These are phyloP conservation scores for Gastrolobium villosum DNA, from an alignment of 306 rosid species.

Conservation along the genomic window DNA sequence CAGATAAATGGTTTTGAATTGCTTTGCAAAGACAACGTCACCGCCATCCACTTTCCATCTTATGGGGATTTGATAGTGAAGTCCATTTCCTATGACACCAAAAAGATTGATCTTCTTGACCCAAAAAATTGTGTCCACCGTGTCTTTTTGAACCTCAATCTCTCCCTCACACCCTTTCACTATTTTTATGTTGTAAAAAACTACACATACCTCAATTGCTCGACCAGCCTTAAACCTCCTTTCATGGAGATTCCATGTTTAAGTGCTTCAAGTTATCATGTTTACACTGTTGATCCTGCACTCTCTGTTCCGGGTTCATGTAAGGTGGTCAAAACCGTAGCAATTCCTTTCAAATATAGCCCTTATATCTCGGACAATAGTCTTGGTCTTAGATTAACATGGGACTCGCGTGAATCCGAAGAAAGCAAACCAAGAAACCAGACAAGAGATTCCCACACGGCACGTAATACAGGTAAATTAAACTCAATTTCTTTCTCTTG, in stretches of 20 bases:
- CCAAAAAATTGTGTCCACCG: slow-evolving; percentile 66
- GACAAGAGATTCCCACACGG: slow-evolving; percentile 41
- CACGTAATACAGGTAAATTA: slow-evolving; percentile 52
- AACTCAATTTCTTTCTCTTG: slow-evolving; percentile 18
- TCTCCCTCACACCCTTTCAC: slow-evolving; percentile 68
- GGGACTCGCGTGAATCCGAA: slow-evolving; percentile 57
- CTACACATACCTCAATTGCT: slow-evolving; percentile 73
- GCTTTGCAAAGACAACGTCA: slow-evolving; percentile 54
- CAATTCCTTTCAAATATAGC: slow-evolving; percentile 76
- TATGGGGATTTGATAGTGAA: slow-evolving; percentile 66
- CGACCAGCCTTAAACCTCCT: slow-evolving; percentile 44
- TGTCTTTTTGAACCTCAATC: slow-evolving; percentile 78
- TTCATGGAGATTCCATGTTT: slow-evolving; percentile 72
- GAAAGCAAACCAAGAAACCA: slow-evolving; percentile 39
- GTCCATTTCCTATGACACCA: slow-evolving; percentile 73
- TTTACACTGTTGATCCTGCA: slow-evolving; percentile 71
- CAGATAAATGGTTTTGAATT: slow-evolving; percentile 58
- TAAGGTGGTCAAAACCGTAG: slow-evolving; percentile 60
- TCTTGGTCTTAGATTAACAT: slow-evolving; percentile 79
- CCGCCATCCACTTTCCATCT: slow-evolving; percentile 70
- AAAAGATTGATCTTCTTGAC: slow-evolving; percentile 69
- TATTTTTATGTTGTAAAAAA: slow-evolving; percentile 62
- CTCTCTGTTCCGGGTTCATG: slow-evolving; percentile 62
- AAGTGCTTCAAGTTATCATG: slow-evolving; percentile 58
- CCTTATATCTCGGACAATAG: slow-evolving; percentile 73